Evolutionary conservation across 1,284 basidiomycete species (phyloP), one percentile per base, ranked within the genome.

Genomic region (Lentinula novae-zelandiae): DNA sequence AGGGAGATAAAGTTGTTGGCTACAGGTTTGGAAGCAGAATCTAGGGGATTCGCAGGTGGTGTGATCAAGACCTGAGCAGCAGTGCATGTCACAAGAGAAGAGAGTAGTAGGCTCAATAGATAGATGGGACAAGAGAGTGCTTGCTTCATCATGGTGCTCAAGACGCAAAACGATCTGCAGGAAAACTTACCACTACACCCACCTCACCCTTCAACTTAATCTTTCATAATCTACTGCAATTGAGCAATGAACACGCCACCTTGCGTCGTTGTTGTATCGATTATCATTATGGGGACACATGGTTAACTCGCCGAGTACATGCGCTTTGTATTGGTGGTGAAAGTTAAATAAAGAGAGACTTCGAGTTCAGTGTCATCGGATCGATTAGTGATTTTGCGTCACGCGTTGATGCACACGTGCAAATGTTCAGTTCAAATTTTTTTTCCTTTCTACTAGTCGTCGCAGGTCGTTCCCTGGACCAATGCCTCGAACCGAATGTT

Each of bases 1-100:
- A 61, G 49, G 8, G 60, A 61, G 17, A 61, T 40, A 33, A 61
- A 57, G 33, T 61, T 57, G 33, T 61, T 61, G 10, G 42, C 55
- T 5, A 61, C 51, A 27, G 60, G 38, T 10, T 61, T 61, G 38
- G 60, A 61, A 39, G 36, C 60, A 27, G n/a, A 39, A 9, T 22
- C n/a, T 33, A 55, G 49, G 2, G 34, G n/a, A 20, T 39, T 40
- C 20, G 6, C 20, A 10, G 54, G 36, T 8, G 60, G 54, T 15
- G 39, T 51, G 5, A 61, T 17, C 10, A 42, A 13, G 7, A 53
- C 36, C n/a, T 38, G 51, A 53, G 51, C 17, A 13, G 9, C 10
- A n/a, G 51, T 17, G 9, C 1, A 12, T 17, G 12, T 17, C 9
- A 8, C 49, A 12, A 33, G 8, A 54, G 13, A n/a, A 6, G 9